These are phyloP conservation scores for Orbilia quercus DNA, from an alignment of 2,329 filamentous ascomycete species.

Conservation along the genomic window DNA sequence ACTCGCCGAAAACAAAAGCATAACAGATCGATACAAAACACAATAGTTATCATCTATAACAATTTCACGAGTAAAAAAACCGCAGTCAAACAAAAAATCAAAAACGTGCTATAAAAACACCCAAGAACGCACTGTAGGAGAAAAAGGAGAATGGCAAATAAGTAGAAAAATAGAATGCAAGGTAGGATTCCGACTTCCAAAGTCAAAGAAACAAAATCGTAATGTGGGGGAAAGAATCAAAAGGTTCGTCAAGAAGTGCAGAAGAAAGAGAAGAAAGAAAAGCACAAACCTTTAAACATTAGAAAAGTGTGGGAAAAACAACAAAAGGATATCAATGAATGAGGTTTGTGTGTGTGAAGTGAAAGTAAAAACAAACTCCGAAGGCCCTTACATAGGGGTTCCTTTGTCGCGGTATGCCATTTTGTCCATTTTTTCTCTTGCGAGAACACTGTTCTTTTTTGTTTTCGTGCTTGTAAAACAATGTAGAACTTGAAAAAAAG, in stretches of 20 bases:
- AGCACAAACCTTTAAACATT: constrained; percentile 52
- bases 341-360: constrained; percentile 11
- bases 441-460: constrained; percentile 19
- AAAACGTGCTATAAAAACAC: constrained; percentile 24
- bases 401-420: not conserved
- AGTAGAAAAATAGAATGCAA: constrained; percentile 7
- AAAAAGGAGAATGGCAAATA: constrained; percentile 3
- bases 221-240: constrained; percentile 5
- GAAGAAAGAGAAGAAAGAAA: constrained; percentile 32
- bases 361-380: constrained; percentile 11
- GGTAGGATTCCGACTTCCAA: constrained; percentile 10
- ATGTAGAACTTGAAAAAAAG: not conserved
- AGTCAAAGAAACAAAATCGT: constrained; percentile 22
- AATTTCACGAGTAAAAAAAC: constrained; percentile 1
- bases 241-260: constrained; percentile 6
- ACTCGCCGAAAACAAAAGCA: constrained; percentile 7
- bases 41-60: constrained; percentile 44
- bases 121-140: not conserved
- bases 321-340: constrained; percentile 24
- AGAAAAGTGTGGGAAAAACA: constrained; percentile 39
- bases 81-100: not conserved
- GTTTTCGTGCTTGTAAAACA: constrained; percentile 8
- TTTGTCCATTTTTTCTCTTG: constrained; percentile 13
- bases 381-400: constrained; percentile 1
- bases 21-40: constrained; percentile 26